These are phyloP conservation scores for Backusella sp. DNA, from an alignment of 192 early-diverging fungal species.

Conservation along the genomic window DNA sequence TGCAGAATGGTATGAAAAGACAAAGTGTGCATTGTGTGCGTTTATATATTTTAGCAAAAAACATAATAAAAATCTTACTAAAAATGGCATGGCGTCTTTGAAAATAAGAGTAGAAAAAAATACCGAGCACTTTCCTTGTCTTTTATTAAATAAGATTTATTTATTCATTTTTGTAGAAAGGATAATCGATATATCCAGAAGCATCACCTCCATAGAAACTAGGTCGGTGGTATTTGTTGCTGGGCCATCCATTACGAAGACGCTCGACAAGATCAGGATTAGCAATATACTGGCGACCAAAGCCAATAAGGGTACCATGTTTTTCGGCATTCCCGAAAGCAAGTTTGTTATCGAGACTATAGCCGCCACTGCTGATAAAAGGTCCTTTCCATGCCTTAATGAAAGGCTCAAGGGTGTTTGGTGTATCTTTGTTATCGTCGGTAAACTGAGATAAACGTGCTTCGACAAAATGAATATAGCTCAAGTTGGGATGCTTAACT, in stretches of 20 bases:
- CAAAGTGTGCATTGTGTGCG: background rate
- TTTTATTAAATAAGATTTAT: background rate
- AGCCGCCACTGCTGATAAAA: constrained; percentile 24
- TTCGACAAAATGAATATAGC: constrained; percentile 31
- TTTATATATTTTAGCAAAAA: background rate
- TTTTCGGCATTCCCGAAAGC: constrained; percentile 18
- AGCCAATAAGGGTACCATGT: constrained; percentile 20
- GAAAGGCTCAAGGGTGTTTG: constrained; percentile 1
- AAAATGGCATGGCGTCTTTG: background rate
- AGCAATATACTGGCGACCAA: constrained; percentile 36
- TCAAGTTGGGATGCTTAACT: constrained; percentile 24
- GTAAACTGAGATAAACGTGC: constrained; percentile 9
- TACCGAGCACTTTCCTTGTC: background rate
- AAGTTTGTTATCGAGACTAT: constrained; percentile 10
- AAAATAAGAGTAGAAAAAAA: background rate
- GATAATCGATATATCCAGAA: constrained; percentile 37
- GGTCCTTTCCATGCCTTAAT: constrained; percentile 1
- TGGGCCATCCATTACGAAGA: constrained; percentile 16
- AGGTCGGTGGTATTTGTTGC: constrained; percentile 29
- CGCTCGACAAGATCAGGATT: constrained; percentile 37
- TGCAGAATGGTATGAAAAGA: background rate
- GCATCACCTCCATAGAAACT: constrained; percentile 21
- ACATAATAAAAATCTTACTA: background rate
- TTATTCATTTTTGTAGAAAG: background rate
- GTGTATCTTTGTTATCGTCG: background rate